Base-by-base conservation (phyloP, 495 filamentous ascomycete species). In the Gamarada debralockiae region DNA sequence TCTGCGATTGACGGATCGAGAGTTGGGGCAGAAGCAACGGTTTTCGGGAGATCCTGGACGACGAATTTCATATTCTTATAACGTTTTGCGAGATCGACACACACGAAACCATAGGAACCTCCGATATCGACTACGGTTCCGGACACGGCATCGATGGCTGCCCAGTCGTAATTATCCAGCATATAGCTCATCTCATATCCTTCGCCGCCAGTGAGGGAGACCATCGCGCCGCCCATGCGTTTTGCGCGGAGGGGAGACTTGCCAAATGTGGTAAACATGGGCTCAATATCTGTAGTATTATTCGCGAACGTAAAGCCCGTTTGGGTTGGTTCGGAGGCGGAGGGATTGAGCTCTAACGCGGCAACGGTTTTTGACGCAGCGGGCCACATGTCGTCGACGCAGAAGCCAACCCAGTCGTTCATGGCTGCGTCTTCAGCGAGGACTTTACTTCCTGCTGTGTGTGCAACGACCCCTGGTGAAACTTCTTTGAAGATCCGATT, bases 401-500 rank as follows among this genome's bases (percentile, higher is more conserved):
- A 72, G 63, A 76, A 73, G 7, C 74, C 72, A 21, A 81, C 52
- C 76, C 76, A 82, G 33, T 72, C 65, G 24, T 71, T 64, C 44
- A 80, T 62, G 23, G 64, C 44, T 7, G 55, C 48, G 40, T 75
- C 70, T 43, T 74, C 66, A 25, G 70, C 72, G 0, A 82, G 69
- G 4, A 71, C 48, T 24, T 66, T 69, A 0, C 72, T 76, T 0
- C 67, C 68, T 12, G 74, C 70, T 22, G 78, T 81, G 62, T 84
- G 81, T 3, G 68, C 71, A 42, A 85, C 72, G 5, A 72, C 50
- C 2, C 72, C 74, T 0, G 73, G 73, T 15, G 50, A 48, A 3
- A 75, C 72, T 48, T 84, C 80, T 15, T 65, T 59, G 70, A 85
- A 85, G 50, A 83, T 74, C 14, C 68, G 68, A 50, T 78, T 74